phyloP scores from a whole-genome alignment of 202 grass and related monocot genomes.

The Panicum virgatum region DNA sequence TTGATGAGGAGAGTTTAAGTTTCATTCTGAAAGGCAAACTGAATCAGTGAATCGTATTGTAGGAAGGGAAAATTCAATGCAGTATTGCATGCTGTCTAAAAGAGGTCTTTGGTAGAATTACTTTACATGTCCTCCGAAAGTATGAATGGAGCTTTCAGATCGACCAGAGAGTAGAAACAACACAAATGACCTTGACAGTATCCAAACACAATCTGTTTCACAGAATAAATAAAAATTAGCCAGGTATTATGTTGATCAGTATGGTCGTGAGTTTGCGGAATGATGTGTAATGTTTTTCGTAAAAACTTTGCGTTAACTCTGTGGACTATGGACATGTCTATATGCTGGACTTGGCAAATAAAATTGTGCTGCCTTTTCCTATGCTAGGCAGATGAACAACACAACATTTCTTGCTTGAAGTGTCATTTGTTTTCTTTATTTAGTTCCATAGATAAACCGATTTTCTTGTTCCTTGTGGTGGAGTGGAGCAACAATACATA shows the following conservation, averaged over 20 bases:
- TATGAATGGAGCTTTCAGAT: not conserved
- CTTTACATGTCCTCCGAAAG: not conserved
- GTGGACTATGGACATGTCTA: not conserved
- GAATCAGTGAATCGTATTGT: too few species aligned
- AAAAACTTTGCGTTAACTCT: not conserved
- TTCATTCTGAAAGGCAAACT: too few species aligned
- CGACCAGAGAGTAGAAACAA: not conserved
- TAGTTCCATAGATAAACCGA: not conserved
- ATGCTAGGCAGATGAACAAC: not conserved
- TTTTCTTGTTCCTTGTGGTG: not conserved
- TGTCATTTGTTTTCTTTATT: constrained; percentile 5
- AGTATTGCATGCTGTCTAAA: not conserved
- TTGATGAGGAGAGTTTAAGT: too few species aligned
- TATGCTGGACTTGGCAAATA: not conserved
- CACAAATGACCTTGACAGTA: not conserved
- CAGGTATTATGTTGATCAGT: not conserved
- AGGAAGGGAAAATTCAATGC: too few species aligned
- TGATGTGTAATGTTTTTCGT: not conserved
- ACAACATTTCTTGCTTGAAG: not conserved
- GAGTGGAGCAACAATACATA: not conserved
- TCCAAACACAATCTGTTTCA: not conserved
- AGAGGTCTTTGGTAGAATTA: not conserved
- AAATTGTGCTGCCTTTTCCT: not conserved
- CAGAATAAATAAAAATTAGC: not conserved
- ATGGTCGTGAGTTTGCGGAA: not conserved